These are phyloP conservation scores for Phytopythium mirpurense DNA, from an alignment of 352 stramenopile species.

Conservation along the genomic window DNA sequence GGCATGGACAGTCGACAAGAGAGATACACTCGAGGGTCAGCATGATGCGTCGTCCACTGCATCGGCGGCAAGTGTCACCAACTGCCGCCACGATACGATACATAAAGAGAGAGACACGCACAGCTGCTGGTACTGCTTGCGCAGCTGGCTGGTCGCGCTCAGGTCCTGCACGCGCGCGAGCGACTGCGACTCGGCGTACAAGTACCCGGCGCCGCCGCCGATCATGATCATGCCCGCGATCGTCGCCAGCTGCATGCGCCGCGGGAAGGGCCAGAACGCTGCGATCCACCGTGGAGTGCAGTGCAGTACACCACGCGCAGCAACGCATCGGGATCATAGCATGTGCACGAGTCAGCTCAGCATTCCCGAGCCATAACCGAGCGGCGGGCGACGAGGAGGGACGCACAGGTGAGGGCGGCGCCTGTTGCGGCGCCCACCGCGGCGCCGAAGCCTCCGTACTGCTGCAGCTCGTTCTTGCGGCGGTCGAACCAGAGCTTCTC, in stretches of 20 bases:
- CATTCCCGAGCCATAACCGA: too few species aligned
- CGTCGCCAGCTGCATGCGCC: conserved; percentile 46
- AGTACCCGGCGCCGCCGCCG: conserved; percentile 48
- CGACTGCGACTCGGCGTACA: conserved; percentile 71
- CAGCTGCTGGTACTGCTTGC: conserved; percentile 82
- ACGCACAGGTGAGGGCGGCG: conserved; percentile 51
- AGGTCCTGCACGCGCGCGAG: conserved; percentile 70
- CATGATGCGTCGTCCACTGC: too few species aligned
- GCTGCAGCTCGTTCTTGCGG: conserved; percentile 57
- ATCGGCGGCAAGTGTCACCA: too few species aligned
- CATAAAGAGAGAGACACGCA: conserved; percentile 14
- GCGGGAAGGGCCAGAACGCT: conserved; percentile 68
- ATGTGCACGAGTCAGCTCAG: background rate
- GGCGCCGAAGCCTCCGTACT: conserved; percentile 56
- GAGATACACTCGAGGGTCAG: too few species aligned
- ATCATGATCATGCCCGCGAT: conserved; percentile 59
- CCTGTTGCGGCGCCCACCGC: conserved; percentile 42
- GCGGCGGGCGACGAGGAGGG: background rate
- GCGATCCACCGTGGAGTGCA: background rate
- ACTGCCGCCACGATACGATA: too few species aligned
- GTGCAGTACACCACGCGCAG: too few species aligned
- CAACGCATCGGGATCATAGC: too few species aligned
- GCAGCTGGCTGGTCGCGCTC: conserved; percentile 65
- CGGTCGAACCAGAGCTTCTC: conserved; percentile 82
- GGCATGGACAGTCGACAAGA: background rate